phyloP scores from a whole-genome alignment of 2,329 filamentous ascomycete genomes.

The Aspergillus sp. region DNA sequence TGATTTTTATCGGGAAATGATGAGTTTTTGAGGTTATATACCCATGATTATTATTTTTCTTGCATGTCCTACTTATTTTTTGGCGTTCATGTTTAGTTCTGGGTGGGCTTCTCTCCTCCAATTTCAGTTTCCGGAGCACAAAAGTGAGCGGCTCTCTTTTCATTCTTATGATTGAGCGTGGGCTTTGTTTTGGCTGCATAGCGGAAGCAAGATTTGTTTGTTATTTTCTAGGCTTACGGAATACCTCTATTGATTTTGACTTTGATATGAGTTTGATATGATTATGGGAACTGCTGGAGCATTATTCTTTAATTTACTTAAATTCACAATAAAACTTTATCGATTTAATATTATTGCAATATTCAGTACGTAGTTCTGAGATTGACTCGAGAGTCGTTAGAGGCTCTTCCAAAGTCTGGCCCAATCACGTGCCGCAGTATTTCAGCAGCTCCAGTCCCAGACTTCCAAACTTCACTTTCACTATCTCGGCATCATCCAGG shows the following conservation, averaged over 20 bases:
- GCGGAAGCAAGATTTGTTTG: slow-evolving; percentile 15
- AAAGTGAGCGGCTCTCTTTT: slow-evolving; percentile 14
- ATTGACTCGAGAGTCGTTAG: background rate
- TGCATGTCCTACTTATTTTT: slow-evolving; percentile 10
- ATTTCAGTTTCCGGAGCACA: slow-evolving; percentile 13
- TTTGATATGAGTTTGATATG: background rate
- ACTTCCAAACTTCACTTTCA: slow-evolving; percentile 2
- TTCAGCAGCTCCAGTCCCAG: slow-evolving; percentile 1
- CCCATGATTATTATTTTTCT: slow-evolving; percentile 1
- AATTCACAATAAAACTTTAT: background rate
- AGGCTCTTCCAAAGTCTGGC: slow-evolving; percentile 1
- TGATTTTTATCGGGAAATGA: slow-evolving; percentile 9
- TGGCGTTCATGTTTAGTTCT: slow-evolving; percentile 8
- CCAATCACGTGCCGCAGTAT: slow-evolving; percentile 9
- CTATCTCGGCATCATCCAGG: slow-evolving; percentile 11
- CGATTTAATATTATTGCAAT: background rate
- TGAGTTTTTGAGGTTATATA: slow-evolving; percentile 16
- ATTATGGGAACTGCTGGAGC: background rate
- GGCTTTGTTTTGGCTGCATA: slow-evolving; percentile 22
- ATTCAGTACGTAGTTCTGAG: background rate
- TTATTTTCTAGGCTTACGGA: slow-evolving; percentile 11
- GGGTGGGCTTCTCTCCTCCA: slow-evolving; percentile 15
- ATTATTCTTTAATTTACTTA: background rate
- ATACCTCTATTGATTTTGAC: slow-evolving; percentile 4
- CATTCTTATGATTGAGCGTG: slow-evolving; percentile 15